Evolutionary conservation across 2,329 filamentous ascomycete genomes (phyloP).

Genomic region (Fusarium ramigenum): DNA sequence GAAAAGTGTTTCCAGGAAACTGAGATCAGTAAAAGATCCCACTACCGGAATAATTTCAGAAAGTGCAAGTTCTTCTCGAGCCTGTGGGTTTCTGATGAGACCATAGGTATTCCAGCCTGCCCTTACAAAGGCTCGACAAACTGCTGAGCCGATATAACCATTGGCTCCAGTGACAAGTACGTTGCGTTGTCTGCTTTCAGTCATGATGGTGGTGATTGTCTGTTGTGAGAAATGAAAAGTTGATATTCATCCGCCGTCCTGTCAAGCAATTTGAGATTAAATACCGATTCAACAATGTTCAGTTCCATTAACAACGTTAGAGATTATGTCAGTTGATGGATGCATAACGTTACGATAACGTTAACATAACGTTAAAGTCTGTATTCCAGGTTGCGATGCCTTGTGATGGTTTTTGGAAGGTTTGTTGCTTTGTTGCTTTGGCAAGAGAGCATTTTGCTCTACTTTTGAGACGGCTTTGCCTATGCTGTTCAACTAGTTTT

Average conservation of each 20-base stretch:
- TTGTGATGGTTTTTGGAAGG: too few species aligned
- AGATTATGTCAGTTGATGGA: slow-evolving; percentile 1
- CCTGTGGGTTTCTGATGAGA: slow-evolving; percentile 50
- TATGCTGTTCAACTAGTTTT: rapidly evolving
- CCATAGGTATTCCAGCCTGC: slow-evolving; percentile 58
- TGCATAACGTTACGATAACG: slow-evolving; percentile 1
- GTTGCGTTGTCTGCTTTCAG: slow-evolving; percentile 1
- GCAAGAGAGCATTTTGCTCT: neutral
- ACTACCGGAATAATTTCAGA: slow-evolving; percentile 54
- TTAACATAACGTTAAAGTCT: neutral
- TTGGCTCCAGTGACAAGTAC: slow-evolving; percentile 60
- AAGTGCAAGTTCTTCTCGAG: slow-evolving; percentile 42
- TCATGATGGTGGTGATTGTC: neutral
- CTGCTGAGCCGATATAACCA: slow-evolving; percentile 58
- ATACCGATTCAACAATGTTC: neutral
- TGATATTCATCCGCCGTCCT: neutral
- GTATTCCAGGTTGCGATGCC: rapidly evolving
- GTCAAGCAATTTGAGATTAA: neutral
- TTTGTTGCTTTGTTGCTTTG: neutral
- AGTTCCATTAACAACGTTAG: neutral
- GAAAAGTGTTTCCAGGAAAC: slow-evolving; percentile 43
- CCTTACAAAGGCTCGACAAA: slow-evolving; percentile 55
- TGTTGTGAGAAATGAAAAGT: neutral
- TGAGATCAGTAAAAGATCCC: slow-evolving; percentile 49
- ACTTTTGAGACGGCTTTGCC: too few species aligned